These are phyloP conservation scores for Colletotrichum theobromicola DNA, from an alignment of 2,329 filamentous ascomycete genomes.

Conservation along the genomic window DNA sequence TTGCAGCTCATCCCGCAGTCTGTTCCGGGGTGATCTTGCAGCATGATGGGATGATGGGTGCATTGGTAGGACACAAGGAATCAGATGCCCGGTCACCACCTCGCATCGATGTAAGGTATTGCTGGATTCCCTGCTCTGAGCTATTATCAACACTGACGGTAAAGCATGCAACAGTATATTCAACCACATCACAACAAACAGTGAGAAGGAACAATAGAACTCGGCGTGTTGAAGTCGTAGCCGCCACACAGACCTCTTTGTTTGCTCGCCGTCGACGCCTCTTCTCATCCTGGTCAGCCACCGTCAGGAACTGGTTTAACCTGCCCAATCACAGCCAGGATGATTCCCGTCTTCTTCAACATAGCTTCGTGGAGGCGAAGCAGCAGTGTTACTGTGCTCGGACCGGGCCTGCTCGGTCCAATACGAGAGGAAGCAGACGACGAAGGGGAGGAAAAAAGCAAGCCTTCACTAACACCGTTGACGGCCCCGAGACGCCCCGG, in stretches of 20 bases:
- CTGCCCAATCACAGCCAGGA: neutral
- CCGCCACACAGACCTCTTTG: slow-evolving; percentile 10
- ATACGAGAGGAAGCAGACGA: neutral
- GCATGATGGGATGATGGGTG: neutral
- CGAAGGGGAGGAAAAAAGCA: neutral
- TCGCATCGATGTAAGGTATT: neutral
- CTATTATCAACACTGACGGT: neutral
- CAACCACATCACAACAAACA: neutral
- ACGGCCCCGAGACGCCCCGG: slow-evolving; percentile 5
- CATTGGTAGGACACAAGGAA: neutral
- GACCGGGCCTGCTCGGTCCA: neutral
- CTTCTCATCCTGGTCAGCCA: neutral
- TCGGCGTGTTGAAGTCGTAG: neutral
- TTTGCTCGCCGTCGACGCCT: slow-evolving; percentile 1
- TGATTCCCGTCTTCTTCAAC: neutral
- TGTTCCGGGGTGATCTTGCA: neutral
- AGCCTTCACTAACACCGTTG: neutral
- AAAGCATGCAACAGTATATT: neutral
- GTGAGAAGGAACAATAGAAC: neutral
- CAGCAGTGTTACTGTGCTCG: neutral
- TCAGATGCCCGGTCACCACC: neutral
- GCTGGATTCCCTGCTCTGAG: neutral
- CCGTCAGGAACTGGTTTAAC: neutral
- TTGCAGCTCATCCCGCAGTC: neutral
- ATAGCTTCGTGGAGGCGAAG: slow-evolving; percentile 1